Percentiles rank a stretch among this genome's conserved stretches.
phyloP scores from a whole-genome alignment of 2,329 filamentous ascomycete species.

The Bipolaris cookei region DNA sequence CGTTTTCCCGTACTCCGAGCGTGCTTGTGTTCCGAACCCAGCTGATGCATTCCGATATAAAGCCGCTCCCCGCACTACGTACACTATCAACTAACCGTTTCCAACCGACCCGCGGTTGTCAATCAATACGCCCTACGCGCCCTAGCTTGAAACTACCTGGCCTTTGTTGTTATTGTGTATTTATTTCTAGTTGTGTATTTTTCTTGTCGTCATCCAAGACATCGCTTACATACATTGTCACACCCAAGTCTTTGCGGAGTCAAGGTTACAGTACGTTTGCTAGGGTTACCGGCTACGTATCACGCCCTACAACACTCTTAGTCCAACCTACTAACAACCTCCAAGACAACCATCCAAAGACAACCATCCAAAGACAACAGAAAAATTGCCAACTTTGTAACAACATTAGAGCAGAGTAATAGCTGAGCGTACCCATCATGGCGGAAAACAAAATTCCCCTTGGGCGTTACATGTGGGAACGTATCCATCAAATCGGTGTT shows the following conservation, averaged over 20 bases:
- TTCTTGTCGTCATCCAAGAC: not conserved
- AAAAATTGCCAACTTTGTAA: not conserved
- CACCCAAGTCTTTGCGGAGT: not conserved
- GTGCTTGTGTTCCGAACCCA: conserved; percentile 5
- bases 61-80: conserved; percentile 14
- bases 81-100: conserved; percentile 18
- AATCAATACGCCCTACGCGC: conserved; percentile 16
- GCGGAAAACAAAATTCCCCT: conserved; percentile 45
- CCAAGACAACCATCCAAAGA: not conserved
- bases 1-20: not conserved
- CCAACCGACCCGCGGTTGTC: conserved; percentile 30
- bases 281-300: not conserved
- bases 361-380: not conserved
- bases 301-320: not conserved
- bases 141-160: conserved; percentile 16
- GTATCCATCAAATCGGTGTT: conserved; percentile 51
- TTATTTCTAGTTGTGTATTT: not conserved
- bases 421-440: conserved; percentile 1
- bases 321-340: not conserved
- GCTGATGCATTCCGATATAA: conserved; percentile 12
- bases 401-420: not conserved
- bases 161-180: not conserved
- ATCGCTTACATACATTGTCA: not conserved
- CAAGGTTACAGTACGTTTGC: conserved; percentile 7
- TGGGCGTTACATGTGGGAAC: conserved; percentile 53